These are phyloP conservation scores for Ophiostoma perfectum DNA, from an alignment of 2,329 filamentous ascomycete genomes.

Conservation along the genomic window DNA sequence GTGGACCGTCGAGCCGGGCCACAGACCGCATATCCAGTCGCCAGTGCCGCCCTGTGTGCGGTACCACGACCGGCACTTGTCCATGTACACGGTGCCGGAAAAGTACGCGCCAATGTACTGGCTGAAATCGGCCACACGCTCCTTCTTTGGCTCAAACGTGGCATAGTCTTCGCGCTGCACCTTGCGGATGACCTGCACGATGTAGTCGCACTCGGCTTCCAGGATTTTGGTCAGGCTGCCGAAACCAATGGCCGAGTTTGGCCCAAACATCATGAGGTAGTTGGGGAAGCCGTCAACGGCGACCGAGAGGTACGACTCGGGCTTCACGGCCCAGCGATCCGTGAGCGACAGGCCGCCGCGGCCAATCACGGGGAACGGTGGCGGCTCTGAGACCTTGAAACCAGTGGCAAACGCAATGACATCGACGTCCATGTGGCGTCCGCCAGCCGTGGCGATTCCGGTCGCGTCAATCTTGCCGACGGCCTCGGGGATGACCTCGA, in stretches of 20 bases:
- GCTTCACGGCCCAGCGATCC: constrained; percentile 37
- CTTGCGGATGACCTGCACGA: constrained; percentile 43
- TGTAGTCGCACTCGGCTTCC: constrained; percentile 45
- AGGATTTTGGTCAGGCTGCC: constrained; percentile 44
- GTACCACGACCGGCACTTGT: constrained; percentile 51
- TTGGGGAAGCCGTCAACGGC: constrained; percentile 46
- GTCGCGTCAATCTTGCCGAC: constrained; percentile 35
- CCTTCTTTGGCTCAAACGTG: constrained; percentile 40
- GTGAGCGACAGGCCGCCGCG: constrained; percentile 35
- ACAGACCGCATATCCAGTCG: constrained; percentile 39
- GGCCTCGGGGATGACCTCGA: constrained; percentile 36
- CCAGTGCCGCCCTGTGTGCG: constrained; percentile 40
- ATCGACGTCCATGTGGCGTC: constrained; percentile 34
- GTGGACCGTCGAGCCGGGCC: constrained; percentile 43
- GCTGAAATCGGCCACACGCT: constrained; percentile 43
- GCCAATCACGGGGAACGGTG: constrained; percentile 40
- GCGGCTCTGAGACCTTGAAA: constrained; percentile 39
- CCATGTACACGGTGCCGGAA: constrained; percentile 38
- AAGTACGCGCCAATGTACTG: constrained; percentile 46
- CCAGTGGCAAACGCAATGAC: constrained; percentile 46
- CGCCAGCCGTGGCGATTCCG: constrained; percentile 32
- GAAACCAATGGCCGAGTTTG: constrained; percentile 44
- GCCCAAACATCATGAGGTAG: constrained; percentile 45
- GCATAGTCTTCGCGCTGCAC: constrained; percentile 44
- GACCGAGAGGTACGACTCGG: constrained; percentile 43